Conservation (phyloP, 768 basidiomycete genomes). For the Boletus sensibilis region DNA sequence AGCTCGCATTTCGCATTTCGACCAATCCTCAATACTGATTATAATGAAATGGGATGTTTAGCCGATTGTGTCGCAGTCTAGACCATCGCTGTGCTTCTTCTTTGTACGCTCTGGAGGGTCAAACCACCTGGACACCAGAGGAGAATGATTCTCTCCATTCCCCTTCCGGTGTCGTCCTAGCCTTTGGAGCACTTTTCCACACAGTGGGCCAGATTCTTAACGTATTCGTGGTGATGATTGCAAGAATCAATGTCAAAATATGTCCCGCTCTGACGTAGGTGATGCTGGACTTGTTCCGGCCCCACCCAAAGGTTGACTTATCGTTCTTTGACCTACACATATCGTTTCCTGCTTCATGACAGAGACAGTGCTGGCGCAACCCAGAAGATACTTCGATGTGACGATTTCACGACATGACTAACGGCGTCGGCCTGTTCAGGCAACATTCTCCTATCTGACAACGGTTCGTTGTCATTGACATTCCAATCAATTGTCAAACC, state of each 20-base stretch:
- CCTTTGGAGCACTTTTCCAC: slow-evolving; percentile 16
- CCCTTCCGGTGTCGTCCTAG: slow-evolving; percentile 17
- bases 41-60: neutral
- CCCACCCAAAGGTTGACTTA: slow-evolving; percentile 11
- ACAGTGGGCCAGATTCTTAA: slow-evolving; percentile 12
- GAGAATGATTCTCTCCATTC: slow-evolving; percentile 26
- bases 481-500: neutral
- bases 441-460: neutral
- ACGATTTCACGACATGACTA: slow-evolving; percentile 16
- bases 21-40: neutral
- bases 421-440: neutral
- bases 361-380: neutral
- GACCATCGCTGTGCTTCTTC: slow-evolving; percentile 18
- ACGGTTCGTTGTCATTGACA: slow-evolving; percentile 8
- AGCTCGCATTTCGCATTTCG: neutral
- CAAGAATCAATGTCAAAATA: slow-evolving; percentile 22
- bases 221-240: neutral
- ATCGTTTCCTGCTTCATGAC: slow-evolving; percentile 7
- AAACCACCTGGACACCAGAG: slow-evolving; percentile 19
- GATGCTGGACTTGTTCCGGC: neutral
- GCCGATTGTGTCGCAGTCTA: slow-evolving; percentile 17
- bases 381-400: neutral
- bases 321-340: slow-evolving; percentile 18
- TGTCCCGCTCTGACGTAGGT: neutral
- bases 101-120: slow-evolving; percentile 22